phyloP scores from a whole-genome alignment of 768 basidiomycete genomes.

The Boletus sp. region DNA sequence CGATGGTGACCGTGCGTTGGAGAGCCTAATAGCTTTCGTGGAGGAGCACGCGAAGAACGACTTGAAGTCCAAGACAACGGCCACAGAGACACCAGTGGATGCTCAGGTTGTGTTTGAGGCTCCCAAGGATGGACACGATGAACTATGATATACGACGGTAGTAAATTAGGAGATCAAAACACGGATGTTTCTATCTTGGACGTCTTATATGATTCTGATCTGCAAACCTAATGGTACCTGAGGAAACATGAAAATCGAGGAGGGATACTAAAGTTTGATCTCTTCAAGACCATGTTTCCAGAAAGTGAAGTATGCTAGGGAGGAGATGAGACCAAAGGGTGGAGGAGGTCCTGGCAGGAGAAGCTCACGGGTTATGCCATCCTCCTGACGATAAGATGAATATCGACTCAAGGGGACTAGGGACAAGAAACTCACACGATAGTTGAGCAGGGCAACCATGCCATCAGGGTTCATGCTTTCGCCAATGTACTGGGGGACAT shows the following conservation, averaged over 20 bases:
- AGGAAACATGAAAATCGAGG: neutral
- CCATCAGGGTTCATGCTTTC: conserved; percentile 83
- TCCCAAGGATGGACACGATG: conserved; percentile 26
- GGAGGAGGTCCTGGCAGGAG: neutral
- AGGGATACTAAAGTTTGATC: conserved; percentile 55
- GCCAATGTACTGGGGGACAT: conserved; percentile 55
- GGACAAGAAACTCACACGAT: conserved; percentile 53
- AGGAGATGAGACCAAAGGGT: conserved; percentile 6
- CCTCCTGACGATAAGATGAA: conserved; percentile 46
- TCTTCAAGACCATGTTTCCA: conserved; percentile 95
- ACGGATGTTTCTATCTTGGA: conserved; percentile 20
- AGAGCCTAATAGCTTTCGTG: conserved; percentile 80
- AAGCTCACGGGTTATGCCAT: conserved; percentile 75
- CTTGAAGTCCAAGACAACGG: conserved; percentile 39
- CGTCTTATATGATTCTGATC: conserved; percentile 16
- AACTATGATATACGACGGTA: conserved; percentile 22
- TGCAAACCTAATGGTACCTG: conserved; percentile 3
- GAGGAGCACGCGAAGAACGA: conserved; percentile 79
- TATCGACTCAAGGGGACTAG: neutral
- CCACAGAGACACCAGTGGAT: conserved; percentile 19
- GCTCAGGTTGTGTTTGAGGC: conserved; percentile 26
- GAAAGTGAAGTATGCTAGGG: conserved; percentile 82
- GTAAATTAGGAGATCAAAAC: conserved; percentile 18
- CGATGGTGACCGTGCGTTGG: conserved; percentile 86
- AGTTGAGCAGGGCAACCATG: conserved; percentile 93